Evolutionary conservation across 2,329 filamentous ascomycete genomes (phyloP), one percentile per base, ranked within the genome.

Genomic region (Phaeosphaeriaceae sp.): DNA sequence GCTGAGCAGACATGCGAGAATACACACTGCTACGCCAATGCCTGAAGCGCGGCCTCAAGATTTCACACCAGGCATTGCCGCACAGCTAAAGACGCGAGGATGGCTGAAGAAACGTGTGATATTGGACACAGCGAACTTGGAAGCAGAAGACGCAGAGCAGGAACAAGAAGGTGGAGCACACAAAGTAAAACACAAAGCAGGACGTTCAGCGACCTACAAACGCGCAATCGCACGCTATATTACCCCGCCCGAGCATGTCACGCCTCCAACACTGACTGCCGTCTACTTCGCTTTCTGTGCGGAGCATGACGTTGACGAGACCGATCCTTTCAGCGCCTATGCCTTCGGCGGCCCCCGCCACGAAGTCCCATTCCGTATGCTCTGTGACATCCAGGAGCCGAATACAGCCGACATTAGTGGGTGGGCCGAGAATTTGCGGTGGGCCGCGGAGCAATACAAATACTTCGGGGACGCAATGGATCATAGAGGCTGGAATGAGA

Each of bases 381-480:
- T 71, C 1, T 48, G 63, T 20, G 54, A 54, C 19, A 56, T 71
- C 33, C 24, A 36, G 2, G 52, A 50, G 6, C 66, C 62, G 24
- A 20, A 62, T 21, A 36, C 45, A 41, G 50, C 51, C 25, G 70
- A 72, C 22, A 31, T 59, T 17, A 65, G 65, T 40, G 57, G 48
- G 15, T 74, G 69, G 66, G 67, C 69, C 1, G 70, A 72, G 53
- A 71, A 72, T 20, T 25, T 72, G 13, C 54, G 68, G 9, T 72
- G 67, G 66, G 63, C 63, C 0, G 56, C 49, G 1, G 66, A 69
- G 42, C 71, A 71, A 45, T 48, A 51, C 5, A 33, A 50, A 0
- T 58, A 60, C 19, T 69, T 63, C 21, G 31, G 22, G 11, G 42
- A 51, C 20, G 54, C 44, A 7, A 55, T 61, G 36, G 54, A 56